A percentile compares a stretch with the other conserved stretches of the same genome.
Evolutionary conservation across 1,139 yeast genomes (phyloP).

Genomic region (Nakaseomyces uthaithaninus): DNA sequence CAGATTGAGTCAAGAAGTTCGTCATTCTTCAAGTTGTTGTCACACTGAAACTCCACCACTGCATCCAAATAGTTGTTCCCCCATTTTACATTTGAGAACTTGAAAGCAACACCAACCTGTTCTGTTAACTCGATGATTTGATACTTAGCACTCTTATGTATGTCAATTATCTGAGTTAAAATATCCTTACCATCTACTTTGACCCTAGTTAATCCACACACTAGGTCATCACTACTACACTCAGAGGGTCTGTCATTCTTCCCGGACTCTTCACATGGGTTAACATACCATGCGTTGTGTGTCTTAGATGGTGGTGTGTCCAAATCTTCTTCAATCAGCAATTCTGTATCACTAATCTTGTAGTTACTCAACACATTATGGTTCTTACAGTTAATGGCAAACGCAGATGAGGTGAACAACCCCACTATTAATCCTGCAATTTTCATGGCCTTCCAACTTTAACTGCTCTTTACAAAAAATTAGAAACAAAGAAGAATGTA

Average conservation of each 20-base stretch:
- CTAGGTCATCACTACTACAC: constrained; percentile 63
- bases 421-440: background rate
- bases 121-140: constrained; percentile 16
- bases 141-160: constrained; percentile 13
- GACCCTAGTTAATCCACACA: constrained; percentile 58
- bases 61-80: constrained; percentile 53
- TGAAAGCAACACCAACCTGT: constrained; percentile 27
- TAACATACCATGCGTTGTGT: constrained; percentile 56
- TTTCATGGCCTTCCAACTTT: background rate
- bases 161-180: constrained; percentile 26
- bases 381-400: constrained; percentile 20
- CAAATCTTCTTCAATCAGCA: constrained; percentile 27
- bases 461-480: too few species aligned
- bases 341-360: constrained; percentile 13
- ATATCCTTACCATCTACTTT: constrained; percentile 35
- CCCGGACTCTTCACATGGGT: constrained; percentile 43
- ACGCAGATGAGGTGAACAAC: constrained; percentile 4
- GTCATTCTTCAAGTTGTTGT: constrained; percentile 34
- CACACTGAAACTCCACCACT: constrained; percentile 46
- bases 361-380: constrained; percentile 23
- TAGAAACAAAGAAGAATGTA: too few species aligned
- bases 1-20: constrained; percentile 25
- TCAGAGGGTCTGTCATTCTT: constrained; percentile 28
- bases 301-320: constrained; percentile 77
- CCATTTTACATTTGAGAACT: constrained; percentile 58